Conservation (phyloP, 768 basidiomycete genomes). For the Lactifluus pinguis region DNA sequence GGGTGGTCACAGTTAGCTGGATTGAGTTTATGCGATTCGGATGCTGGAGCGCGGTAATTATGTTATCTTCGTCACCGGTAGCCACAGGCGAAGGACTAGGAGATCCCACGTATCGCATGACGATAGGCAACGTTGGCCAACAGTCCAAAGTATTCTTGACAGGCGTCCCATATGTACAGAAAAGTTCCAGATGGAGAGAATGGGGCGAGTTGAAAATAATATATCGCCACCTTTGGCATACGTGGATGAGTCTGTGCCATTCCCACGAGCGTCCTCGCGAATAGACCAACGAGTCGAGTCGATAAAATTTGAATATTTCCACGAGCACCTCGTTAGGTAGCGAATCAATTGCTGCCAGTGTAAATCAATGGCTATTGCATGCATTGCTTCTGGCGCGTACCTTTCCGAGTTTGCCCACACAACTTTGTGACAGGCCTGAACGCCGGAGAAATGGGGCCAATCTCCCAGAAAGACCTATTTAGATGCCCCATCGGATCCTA, state of each 20-base stretch:
- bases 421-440: background rate
- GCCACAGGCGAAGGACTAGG: background rate
- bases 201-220: background rate
- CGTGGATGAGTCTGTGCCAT: background rate
- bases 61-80: background rate
- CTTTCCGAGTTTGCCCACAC: background rate
- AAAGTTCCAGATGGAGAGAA: background rate
- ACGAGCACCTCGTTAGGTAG: background rate
- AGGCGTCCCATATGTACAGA: slow-evolving; percentile 1
- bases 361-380: too few species aligned
- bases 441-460: background rate
- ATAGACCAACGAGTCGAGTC: background rate
- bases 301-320: background rate
- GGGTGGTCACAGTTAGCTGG: background rate
- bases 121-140: slow-evolving; percentile 1
- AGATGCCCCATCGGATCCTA: background rate
- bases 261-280: slow-evolving; percentile 1
- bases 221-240: background rate
- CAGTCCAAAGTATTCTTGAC: background rate
- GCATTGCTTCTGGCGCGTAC: background rate
- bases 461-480: background rate
- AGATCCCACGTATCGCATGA: background rate
- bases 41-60: background rate
- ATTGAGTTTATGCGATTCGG: background rate
- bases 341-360: background rate